phyloP scores from a whole-genome alignment of 495 filamentous ascomycete species.

The Staphylotrichum longicolle region DNA sequence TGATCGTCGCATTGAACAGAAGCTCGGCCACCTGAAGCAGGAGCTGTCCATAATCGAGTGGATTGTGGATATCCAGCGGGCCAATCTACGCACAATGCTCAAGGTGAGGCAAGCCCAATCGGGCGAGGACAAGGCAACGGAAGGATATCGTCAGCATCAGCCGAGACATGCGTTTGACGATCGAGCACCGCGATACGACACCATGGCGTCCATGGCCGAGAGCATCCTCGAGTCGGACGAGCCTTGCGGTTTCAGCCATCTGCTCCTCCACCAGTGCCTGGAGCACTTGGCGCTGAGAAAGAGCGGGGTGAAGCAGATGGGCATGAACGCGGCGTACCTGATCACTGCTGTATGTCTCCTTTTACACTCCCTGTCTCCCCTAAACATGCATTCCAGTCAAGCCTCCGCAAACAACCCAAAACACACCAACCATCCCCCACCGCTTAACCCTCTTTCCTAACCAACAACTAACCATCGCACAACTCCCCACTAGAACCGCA shows the following conservation, averaged over 20 bases:
- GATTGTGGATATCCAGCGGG: slow-evolving; percentile 26
- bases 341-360: neutral
- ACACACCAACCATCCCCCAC: neutral
- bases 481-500: slow-evolving; percentile 26
- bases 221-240: neutral
- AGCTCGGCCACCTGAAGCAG: slow-evolving; percentile 38
- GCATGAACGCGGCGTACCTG: neutral
- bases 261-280: neutral
- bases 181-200: neutral
- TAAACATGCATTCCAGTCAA: neutral
- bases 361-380: neutral
- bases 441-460: neutral
- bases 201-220: neutral
- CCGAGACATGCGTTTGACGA: neutral
- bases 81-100: slow-evolving; percentile 8
- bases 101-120: neutral
- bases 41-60: slow-evolving; percentile 39
- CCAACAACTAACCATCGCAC: neutral
- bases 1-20: slow-evolving; percentile 38
- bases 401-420: no score
- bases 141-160: neutral
- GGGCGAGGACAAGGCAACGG: neutral
- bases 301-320: neutral
- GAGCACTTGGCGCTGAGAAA: neutral
- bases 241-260: neutral